A percentile compares a stretch with the other conserved stretches of the same genome.
Evolutionary conservation across 306 rosid species (phyloP).

Genomic region (Castanea crenata): DNA sequence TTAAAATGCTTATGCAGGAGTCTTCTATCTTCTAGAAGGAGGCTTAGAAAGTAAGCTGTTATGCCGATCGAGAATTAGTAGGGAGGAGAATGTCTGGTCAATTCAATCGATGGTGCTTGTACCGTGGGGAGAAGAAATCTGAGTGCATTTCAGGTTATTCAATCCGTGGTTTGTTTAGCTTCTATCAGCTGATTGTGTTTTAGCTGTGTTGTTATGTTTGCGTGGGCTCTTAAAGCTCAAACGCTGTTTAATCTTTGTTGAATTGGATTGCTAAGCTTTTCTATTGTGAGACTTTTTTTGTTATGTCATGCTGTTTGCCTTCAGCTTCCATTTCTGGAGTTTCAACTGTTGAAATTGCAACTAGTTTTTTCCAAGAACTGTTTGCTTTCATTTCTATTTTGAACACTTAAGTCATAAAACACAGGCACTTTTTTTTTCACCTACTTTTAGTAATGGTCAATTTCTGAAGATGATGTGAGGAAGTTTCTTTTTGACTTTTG

Average conservation of each 20-base stretch:
- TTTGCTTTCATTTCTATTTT: no score
- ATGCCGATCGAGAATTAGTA: neutral
- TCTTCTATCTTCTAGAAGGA: constrained; percentile 1
- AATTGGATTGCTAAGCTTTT: constrained; percentile 29
- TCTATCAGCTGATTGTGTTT: constrained; percentile 23
- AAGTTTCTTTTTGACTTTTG: constrained; percentile 19
- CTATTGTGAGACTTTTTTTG: constrained; percentile 31
- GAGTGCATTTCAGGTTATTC: constrained; percentile 48
- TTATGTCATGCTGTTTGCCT: constrained; percentile 19
- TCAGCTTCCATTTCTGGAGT: constrained; percentile 27
- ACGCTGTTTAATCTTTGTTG: constrained; percentile 28
- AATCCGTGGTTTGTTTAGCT: constrained; percentile 37
- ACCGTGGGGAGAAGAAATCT: constrained; percentile 52
- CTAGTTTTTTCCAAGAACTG: constrained; percentile 19
- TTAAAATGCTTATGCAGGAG: constrained; percentile 7
- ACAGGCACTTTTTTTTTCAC: neutral
- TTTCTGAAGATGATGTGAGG: constrained; percentile 18
- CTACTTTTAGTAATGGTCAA: constrained; percentile 27
- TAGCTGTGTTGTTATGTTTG: constrained; percentile 31
- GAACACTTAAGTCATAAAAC: neutral
- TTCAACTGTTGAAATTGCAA: constrained; percentile 22
- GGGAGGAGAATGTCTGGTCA: constrained; percentile 32
- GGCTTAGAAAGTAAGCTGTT: constrained; percentile 14
- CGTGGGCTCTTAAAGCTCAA: constrained; percentile 28
- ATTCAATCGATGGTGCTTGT: constrained; percentile 41